Percentiles rank a stretch among this genome's conserved stretches.
Evolutionary conservation across 2,329 filamentous ascomycete species (phyloP).

Genomic region (Chrysoporthe puriensis): DNA sequence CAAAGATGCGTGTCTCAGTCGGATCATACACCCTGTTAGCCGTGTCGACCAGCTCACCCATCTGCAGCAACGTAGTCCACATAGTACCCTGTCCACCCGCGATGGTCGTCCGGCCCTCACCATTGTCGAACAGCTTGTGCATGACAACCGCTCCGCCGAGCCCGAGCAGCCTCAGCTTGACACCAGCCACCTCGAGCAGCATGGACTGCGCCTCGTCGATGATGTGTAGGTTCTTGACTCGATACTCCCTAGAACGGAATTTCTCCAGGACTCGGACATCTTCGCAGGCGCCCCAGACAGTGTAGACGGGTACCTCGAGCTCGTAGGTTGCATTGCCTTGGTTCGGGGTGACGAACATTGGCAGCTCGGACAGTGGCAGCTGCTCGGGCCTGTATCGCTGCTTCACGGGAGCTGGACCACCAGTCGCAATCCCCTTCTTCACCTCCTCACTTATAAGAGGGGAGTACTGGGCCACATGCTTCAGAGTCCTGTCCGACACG

Average conservation of each 20-base stretch:
- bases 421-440: conserved; percentile 68
- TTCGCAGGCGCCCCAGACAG: conserved; percentile 98
- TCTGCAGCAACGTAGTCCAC: conserved; percentile 98
- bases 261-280: conserved; percentile 97
- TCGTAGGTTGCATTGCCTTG: conserved; percentile 74
- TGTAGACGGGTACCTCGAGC: conserved; percentile 95
- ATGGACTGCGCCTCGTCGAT: conserved; percentile 98
- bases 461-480: conserved; percentile 98
- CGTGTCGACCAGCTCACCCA: conserved; percentile 97
- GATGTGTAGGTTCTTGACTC: conserved; percentile 95
- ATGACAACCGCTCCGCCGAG: conserved; percentile 97
- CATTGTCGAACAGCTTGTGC: conserved; percentile 99
- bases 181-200: conserved; percentile 89
- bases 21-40: conserved; percentile 98
- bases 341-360: conserved; percentile 67
- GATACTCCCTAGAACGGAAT: conserved; percentile 96
- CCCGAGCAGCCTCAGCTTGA: conserved; percentile 92
- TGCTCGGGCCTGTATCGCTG: conserved; percentile 79
- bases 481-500: conserved; percentile 72
- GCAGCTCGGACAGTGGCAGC: conserved; percentile 89
- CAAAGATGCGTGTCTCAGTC: conserved; percentile 93
- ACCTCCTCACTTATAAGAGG: conserved; percentile 82
- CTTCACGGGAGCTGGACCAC: conserved; percentile 79
- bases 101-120: conserved; percentile 96
- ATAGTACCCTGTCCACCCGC: conserved; percentile 98